Percentiles rank a stretch among this genome's conserved stretches.
Conservation (phyloP, 805 yeast species). For the Scheffersomyces ergatensis region DNA sequence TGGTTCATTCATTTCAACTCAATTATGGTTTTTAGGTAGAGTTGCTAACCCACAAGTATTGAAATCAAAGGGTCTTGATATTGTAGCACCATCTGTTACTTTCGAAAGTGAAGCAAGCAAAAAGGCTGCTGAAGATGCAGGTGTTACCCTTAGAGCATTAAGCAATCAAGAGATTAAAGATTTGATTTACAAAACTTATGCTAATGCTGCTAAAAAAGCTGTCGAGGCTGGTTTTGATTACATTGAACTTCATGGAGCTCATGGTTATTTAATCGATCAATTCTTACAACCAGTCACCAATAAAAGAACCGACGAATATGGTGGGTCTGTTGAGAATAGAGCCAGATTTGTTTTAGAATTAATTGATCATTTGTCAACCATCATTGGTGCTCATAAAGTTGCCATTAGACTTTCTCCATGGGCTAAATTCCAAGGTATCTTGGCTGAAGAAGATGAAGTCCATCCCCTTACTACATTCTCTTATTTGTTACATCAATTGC, state of each 20-base stretch:
- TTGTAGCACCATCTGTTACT: slow-evolving; percentile 12
- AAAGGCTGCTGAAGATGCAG: slow-evolving; percentile 10
- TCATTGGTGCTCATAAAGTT: slow-evolving; percentile 13
- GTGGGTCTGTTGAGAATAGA: slow-evolving; percentile 22
- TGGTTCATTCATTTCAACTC: slow-evolving; percentile 41
- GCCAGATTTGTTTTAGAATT: slow-evolving; percentile 15
- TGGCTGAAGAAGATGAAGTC: slow-evolving; percentile 25
- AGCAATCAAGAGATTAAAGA: slow-evolving; percentile 15
- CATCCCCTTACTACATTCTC: slow-evolving; percentile 20
- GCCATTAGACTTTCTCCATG: slow-evolving; percentile 19
- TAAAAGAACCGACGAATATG: slow-evolving; percentile 21
- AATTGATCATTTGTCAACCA: slow-evolving; percentile 12
- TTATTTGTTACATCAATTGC: slow-evolving; percentile 28
- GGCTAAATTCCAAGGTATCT: slow-evolving; percentile 25
- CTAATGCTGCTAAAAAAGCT: slow-evolving; percentile 14
- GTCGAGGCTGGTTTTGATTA: slow-evolving; percentile 20
- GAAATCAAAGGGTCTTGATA: slow-evolving; percentile 16
- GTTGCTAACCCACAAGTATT: slow-evolving; percentile 25
- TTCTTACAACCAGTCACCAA: slow-evolving; percentile 16
- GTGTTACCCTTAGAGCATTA: slow-evolving; percentile 13
- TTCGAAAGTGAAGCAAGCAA: slow-evolving; percentile 12
- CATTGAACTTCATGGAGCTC: slow-evolving; percentile 21
- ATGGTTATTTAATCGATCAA: slow-evolving; percentile 22
- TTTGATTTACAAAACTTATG: slow-evolving; percentile 8
- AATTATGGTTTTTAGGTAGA: slow-evolving; percentile 54